Evolutionary conservation across 495 filamentous ascomycete species (phyloP), one percentile per base, ranked within the genome.

Genomic region (Chlorociboria aeruginascens): DNA sequence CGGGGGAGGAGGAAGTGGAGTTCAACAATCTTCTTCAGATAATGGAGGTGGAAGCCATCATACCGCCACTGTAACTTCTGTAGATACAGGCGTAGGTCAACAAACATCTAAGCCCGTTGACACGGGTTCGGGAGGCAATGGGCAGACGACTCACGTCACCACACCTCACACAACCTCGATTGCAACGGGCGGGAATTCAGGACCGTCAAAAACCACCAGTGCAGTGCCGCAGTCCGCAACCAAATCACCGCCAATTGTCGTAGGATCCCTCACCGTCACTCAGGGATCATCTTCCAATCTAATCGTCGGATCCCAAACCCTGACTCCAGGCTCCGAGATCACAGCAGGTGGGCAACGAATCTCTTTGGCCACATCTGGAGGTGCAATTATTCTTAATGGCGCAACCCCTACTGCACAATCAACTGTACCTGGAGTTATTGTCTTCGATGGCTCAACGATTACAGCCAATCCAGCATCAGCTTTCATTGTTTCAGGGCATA

Each of bases 381-480:
- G 42, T 14, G 42, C 42, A 3, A 33, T 44, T n/a, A 48, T 31
- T 1, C 7, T 36, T 14, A 46, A 40, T 16, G 37, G 37, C 20
- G 25, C 49, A 33, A 35, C 30, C 1, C 13, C n/a, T 29, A 10
- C 30, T 28, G 13, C 31, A 11, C 0, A 29, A 10, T 17, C 37
- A 32, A 7, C 37, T 8, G 29, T 32, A 28, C 32, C 40, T 20
- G 38, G 32, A 14, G 16, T 36, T 8, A 28, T 54, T 31, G 42
- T 54, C 17, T 45, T 55, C 46, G 40, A 56, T 52, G 28, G 53
- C 48, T 35, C 49, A 46, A 49, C 45, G 16, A 14, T 52, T 20
- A 45, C 45, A 35, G 10, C n/a, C n/a, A 39, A 48, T 32, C 37
- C 45, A 7, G 9, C 38, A 29, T 53, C 50, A 3, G 37, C 32